phyloP scores from a whole-genome alignment of 495 filamentous ascomycete genomes.

The Hypoxylon perforatum region DNA sequence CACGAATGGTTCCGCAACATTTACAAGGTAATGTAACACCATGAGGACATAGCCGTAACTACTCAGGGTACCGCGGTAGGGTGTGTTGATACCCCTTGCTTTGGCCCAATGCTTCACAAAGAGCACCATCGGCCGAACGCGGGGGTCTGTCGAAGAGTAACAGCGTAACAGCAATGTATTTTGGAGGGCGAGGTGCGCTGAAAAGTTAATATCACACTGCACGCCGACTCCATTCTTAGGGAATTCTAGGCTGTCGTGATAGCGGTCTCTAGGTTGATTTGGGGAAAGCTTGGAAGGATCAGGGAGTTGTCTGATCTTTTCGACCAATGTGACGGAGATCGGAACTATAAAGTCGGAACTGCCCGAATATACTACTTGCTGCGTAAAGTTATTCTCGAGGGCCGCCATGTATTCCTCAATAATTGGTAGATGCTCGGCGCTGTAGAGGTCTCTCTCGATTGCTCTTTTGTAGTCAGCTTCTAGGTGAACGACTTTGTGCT shows the following conservation, averaged over 20 bases:
- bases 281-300: slow-evolving; percentile 55
- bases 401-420: slow-evolving; percentile 56
- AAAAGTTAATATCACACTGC: slow-evolving; percentile 88
- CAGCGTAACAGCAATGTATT: slow-evolving; percentile 82
- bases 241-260: slow-evolving; percentile 72
- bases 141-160: slow-evolving; percentile 77
- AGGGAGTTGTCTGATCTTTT: slow-evolving; percentile 49
- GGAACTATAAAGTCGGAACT: slow-evolving; percentile 42
- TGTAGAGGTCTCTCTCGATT: slow-evolving; percentile 54
- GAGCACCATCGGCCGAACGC: slow-evolving; percentile 78
- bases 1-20: slow-evolving; percentile 80
- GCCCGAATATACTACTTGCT: slow-evolving; percentile 26
- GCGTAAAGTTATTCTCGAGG: slow-evolving; percentile 45
- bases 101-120: slow-evolving; percentile 91
- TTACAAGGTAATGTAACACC: slow-evolving; percentile 90
- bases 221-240: slow-evolving; percentile 75
- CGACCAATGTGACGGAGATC: slow-evolving; percentile 37
- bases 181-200: slow-evolving; percentile 78
- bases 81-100: slow-evolving; percentile 78
- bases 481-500: slow-evolving; percentile 61
- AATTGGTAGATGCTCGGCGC: slow-evolving; percentile 35
- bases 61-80: slow-evolving; percentile 83
- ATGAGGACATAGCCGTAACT: slow-evolving; percentile 92
- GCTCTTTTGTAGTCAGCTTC: slow-evolving; percentile 59
- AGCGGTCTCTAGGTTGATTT: slow-evolving; percentile 61